These are phyloP conservation scores for Diplodia seriata DNA, from an alignment of 2,329 filamentous ascomycete species.

Conservation along the genomic window DNA sequence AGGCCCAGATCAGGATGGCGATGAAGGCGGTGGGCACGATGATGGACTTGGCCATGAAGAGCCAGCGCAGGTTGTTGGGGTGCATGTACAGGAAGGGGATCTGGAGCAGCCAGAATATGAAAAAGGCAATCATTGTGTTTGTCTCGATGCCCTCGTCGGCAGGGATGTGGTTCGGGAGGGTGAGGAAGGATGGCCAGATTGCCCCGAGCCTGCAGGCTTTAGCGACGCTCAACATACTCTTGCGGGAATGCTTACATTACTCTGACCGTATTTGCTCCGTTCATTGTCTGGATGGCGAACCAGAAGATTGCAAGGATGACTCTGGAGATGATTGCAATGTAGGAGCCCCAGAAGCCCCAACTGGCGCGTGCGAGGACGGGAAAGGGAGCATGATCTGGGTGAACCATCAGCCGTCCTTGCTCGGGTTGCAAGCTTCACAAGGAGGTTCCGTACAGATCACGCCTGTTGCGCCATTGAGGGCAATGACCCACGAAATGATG, in stretches of 20 bases:
- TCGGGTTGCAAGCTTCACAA: neutral
- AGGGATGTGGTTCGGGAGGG: conserved; percentile 61
- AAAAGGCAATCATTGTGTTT: conserved; percentile 63
- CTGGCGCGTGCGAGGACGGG: conserved; percentile 62
- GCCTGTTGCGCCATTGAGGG: conserved; percentile 62
- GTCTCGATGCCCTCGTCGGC: conserved; percentile 61
- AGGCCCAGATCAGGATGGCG: conserved; percentile 68
- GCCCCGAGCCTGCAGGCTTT: conserved; percentile 50
- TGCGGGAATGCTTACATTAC: conserved; percentile 49
- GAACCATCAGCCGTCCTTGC: neutral
- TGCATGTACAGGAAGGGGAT: conserved; percentile 64
- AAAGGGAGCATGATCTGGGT: conserved; percentile 61
- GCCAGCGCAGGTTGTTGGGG: conserved; percentile 59
- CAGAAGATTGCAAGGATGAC: conserved; percentile 64
- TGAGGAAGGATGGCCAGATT: conserved; percentile 65
- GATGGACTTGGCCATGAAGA: conserved; percentile 58
- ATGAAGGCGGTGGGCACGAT: conserved; percentile 66
- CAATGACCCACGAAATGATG: conserved; percentile 66
- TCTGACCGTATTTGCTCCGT: conserved; percentile 62
- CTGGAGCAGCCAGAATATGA: conserved; percentile 65
- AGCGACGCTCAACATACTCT: neutral
- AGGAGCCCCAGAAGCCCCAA: conserved; percentile 65
- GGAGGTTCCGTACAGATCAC: conserved; percentile 39
- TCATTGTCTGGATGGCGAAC: conserved; percentile 72
- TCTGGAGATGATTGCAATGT: conserved; percentile 61